Percentiles rank a stretch among this genome's conserved stretches.
phyloP scores from a whole-genome alignment of 2,329 filamentous ascomycete species.

The Phoma sp. region DNA sequence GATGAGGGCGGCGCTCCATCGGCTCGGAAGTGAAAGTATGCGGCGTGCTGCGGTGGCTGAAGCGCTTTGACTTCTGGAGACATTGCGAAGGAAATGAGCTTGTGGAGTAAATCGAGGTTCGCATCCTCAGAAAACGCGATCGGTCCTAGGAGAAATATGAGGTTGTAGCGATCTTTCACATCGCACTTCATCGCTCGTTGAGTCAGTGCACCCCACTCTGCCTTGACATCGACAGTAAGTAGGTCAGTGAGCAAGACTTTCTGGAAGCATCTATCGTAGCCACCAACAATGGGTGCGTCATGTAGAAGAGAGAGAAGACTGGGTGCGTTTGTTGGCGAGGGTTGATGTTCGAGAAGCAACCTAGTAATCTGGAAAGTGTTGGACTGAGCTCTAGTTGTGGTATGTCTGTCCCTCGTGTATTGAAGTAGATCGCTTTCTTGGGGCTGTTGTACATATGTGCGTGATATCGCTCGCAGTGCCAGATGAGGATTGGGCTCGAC shows the following conservation, averaged over 20 bases:
- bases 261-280: conserved; percentile 45
- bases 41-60: conserved; percentile 43
- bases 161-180: conserved; percentile 34
- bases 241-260: conserved; percentile 49
- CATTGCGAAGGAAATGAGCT: conserved; percentile 55
- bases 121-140: conserved; percentile 52
- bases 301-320: conserved; percentile 35
- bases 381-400: background rate
- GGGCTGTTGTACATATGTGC: background rate
- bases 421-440: conserved; percentile 16
- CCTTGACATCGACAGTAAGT: conserved; percentile 46
- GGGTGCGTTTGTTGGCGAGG: conserved; percentile 5
- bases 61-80: conserved; percentile 50
- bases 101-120: conserved; percentile 52
- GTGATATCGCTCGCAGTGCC: conserved; percentile 1
- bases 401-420: conserved; percentile 19
- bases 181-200: conserved; percentile 42
- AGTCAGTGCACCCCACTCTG: conserved; percentile 55
- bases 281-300: conserved; percentile 47
- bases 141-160: conserved; percentile 57
- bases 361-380: conserved; percentile 23
- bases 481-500: conserved; percentile 3
- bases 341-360: conserved; percentile 19
- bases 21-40: conserved; percentile 43
- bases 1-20: conserved; percentile 33